phyloP scores from a whole-genome alignment of 2,329 filamentous ascomycete genomes.

The Fusarium sp. region DNA sequence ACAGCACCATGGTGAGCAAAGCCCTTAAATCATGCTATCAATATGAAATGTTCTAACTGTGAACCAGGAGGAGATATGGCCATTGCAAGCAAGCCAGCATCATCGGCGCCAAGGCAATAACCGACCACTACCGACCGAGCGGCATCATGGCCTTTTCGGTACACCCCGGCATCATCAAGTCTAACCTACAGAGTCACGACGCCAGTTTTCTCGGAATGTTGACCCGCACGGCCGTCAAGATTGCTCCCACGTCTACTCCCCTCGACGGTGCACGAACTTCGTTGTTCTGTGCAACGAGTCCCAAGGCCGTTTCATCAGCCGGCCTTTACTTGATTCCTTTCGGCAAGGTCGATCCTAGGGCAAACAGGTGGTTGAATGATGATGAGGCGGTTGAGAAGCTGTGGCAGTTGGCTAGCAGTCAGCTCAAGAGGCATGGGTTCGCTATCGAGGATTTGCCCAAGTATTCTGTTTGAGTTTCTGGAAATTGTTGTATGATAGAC shows the following conservation, averaged over 20 bases:
- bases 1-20: slow-evolving; percentile 25
- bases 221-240: slow-evolving; percentile 28
- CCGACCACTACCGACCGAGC: slow-evolving; percentile 27
- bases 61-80: slow-evolving; percentile 29
- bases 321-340: slow-evolving; percentile 36
- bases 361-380: slow-evolving; percentile 38
- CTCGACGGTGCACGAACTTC: slow-evolving; percentile 40
- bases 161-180: slow-evolving; percentile 39
- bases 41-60: not conserved
- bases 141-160: slow-evolving; percentile 42
- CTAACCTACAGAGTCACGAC: slow-evolving; percentile 33
- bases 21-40: fast-evolving
- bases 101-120: slow-evolving; percentile 32
- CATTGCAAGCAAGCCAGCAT: slow-evolving; percentile 41
- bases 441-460: slow-evolving; percentile 2
- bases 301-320: slow-evolving; percentile 1
- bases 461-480: not conserved
- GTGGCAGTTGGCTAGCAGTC: slow-evolving; percentile 18
- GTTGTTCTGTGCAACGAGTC: slow-evolving; percentile 37
- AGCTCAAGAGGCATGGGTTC: slow-evolving; percentile 20
- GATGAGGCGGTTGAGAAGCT: slow-evolving; percentile 20
- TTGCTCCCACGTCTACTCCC: slow-evolving; percentile 19
- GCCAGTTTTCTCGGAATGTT: slow-evolving; percentile 26
- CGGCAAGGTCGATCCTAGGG: slow-evolving; percentile 27
- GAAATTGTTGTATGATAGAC: not conserved